These are phyloP conservation scores for Prototheca wickerhamii DNA, from an alignment of 163 green algal species.

Conservation along the genomic window DNA sequence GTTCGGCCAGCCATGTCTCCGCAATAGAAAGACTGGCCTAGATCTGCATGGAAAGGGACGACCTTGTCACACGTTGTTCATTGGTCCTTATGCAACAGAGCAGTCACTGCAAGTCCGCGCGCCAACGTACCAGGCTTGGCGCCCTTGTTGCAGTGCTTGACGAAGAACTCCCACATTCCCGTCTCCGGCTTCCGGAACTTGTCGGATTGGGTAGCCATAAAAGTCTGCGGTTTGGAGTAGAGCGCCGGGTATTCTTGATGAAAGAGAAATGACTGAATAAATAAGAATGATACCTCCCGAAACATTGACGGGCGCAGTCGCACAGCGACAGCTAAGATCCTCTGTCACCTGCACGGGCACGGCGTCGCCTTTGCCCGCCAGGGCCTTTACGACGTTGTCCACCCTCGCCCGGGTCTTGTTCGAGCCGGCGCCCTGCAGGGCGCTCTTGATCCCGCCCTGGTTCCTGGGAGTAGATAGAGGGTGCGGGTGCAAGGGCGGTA, in stretches of 20 bases:
- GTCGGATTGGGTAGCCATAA: conserved; percentile 45
- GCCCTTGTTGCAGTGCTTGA: conserved; percentile 49
- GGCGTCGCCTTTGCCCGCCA: conserved; percentile 1
- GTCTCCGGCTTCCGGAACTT: conserved; percentile 47
- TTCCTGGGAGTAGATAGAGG: conserved; percentile 3
- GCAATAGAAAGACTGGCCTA: conserved; percentile 8
- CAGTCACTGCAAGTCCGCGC: neutral
- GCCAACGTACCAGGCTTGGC: conserved; percentile 10
- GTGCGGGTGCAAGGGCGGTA: neutral
- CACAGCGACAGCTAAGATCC: neutral
- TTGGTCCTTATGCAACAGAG: neutral
- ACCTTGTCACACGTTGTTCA: too few relatives aligned
- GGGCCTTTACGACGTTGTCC: conserved; percentile 6
- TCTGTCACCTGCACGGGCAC: conserved; percentile 8
- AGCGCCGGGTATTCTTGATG: neutral
- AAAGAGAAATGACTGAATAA: conserved; percentile 4
- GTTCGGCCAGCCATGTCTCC: conserved; percentile 13
- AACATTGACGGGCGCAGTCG: too few relatives aligned
- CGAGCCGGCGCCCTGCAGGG: conserved; percentile 1
- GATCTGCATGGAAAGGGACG: neutral
- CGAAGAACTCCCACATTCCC: conserved; percentile 70
- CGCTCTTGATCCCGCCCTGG: conserved; percentile 19
- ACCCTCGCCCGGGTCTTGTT: conserved; percentile 11
- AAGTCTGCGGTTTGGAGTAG: conserved; percentile 19
- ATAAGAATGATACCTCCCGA: conserved; percentile 6